Percentiles rank a stretch among this genome's conserved stretches.
Evolutionary conservation across 139 green algal genomes (phyloP).

Genomic region (Zygnema circumcarinatum): DNA sequence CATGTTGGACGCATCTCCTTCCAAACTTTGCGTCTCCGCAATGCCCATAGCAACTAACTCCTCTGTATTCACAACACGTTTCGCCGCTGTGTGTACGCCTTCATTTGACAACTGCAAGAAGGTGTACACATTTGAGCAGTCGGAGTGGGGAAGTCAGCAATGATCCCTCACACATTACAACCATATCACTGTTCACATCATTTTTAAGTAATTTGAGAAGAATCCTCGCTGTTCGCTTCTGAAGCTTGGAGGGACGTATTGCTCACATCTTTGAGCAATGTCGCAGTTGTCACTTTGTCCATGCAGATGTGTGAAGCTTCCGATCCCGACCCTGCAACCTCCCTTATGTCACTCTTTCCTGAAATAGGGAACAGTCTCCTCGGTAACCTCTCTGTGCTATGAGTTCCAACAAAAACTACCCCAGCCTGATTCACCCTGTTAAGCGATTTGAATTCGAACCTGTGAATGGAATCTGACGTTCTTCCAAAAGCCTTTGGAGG

Average conservation of each 20-base stretch:
- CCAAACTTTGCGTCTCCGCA: not conserved
- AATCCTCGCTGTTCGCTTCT: too few relatives aligned
- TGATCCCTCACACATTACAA: too few relatives aligned
- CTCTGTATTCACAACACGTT: constrained; percentile 23
- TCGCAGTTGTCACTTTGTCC: constrained; percentile 49
- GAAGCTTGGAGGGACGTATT: too few relatives aligned
- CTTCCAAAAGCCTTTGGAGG: constrained; percentile 40
- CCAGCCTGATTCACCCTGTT: too few relatives aligned
- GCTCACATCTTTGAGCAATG: constrained; percentile 14
- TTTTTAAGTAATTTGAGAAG: too few relatives aligned
- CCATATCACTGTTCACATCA: too few relatives aligned
- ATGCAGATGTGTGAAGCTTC: constrained; percentile 42
- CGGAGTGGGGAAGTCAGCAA: too few relatives aligned
- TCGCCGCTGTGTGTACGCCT: constrained; percentile 46
- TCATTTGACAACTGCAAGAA: not conserved
- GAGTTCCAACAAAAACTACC: too few relatives aligned
- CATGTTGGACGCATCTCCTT: not conserved
- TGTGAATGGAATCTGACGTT: constrained; percentile 36
- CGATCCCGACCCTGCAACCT: constrained; percentile 15
- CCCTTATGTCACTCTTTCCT: too few relatives aligned
- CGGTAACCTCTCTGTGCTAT: too few relatives aligned
- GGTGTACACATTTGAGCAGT: too few relatives aligned
- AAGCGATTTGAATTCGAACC: constrained; percentile 7
- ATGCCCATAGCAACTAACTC: constrained; percentile 14
- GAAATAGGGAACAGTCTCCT: too few relatives aligned